Base-by-base conservation (phyloP, 495 filamentous ascomycete species). In the Neurospora sublineolata region DNA sequence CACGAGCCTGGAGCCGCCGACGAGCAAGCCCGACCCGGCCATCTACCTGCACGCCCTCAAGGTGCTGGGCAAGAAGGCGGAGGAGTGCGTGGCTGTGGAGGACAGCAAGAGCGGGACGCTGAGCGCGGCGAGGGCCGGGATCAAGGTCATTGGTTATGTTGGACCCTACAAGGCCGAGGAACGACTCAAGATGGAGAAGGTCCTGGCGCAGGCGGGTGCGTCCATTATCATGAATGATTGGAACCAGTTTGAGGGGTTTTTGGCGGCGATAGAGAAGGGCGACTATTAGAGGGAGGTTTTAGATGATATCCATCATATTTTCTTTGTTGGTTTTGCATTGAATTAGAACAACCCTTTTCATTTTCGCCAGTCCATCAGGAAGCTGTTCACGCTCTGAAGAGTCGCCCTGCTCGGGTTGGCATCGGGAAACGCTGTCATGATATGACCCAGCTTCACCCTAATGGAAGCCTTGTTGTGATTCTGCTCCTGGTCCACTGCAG, bases 11-110 rank as follows among this genome's bases (percentile, higher is more conserved):
- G 81, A 83, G 68, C 89, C 84, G 77, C 94, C 94, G 8, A 94
- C 92, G 36, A 91, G 87, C 79, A 97, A 97, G 88, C 94, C 94
- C 46, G 91, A 97, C 80, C 94, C 94, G 33, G 93, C 94, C 69
- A 93, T 97, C 83, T 97, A 97, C 82, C 82, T 93, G 73, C 86
- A 91, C 79, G 92, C 94, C 16, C 90, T 92, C 79, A 80, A 95
- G 80, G 82, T 87, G 78, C 83, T 97, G 70, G 90, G 89, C 71
- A 91, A 91, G 83, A 88, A 87, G 79, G 84, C 92, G 10, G 86
- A 84, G 37, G 91, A 96, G 85, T 91, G 89, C 69, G 87, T 97
- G 38, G 89, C 94, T 4, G 86, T 97, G 67, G 94, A 97, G 85
- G 94, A 97, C 82, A 93, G 90, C 84, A 93, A 91, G 86, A 92